A percentile compares a stretch with the other conserved stretches of the same genome.
Conservation (phyloP, 768 basidiomycete genomes). For the Pleurotus ostreatus region DNA sequence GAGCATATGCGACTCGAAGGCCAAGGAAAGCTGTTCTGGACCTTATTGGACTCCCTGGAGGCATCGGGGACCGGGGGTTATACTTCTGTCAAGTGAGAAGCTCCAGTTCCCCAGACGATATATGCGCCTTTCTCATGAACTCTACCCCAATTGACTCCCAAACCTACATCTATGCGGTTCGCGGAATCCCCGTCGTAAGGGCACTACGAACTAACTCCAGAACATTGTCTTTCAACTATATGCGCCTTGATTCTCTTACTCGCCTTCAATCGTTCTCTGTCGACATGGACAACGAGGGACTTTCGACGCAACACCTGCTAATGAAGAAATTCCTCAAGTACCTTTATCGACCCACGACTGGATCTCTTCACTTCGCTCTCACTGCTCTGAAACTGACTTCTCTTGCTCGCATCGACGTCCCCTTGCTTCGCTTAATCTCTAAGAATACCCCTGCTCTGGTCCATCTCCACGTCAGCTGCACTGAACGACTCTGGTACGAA, state of each 20-base stretch:
- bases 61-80: constrained; percentile 25
- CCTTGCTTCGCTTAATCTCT: constrained; percentile 44
- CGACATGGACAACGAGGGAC: constrained; percentile 37
- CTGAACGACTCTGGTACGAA: constrained; percentile 49
- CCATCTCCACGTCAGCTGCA: constrained; percentile 53
- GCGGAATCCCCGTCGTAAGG: constrained; percentile 14
- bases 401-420: constrained; percentile 54
- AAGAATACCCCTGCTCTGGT: constrained; percentile 39
- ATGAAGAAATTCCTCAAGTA: constrained; percentile 28
- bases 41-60: constrained; percentile 18
- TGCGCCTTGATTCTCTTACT: constrained; percentile 25
- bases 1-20: constrained; percentile 24
- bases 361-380: constrained; percentile 28
- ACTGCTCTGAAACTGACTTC: constrained; percentile 45
- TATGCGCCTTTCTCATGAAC: constrained; percentile 1
- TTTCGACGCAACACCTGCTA: constrained; percentile 39
- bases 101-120: constrained; percentile 13
- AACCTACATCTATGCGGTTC: too few species aligned
- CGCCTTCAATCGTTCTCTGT: constrained; percentile 35
- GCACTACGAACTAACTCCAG: constrained; percentile 27
- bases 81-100: constrained; percentile 44
- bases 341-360: constrained; percentile 16
- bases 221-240: constrained; percentile 21
- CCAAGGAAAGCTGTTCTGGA: constrained; percentile 21
- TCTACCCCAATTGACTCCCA: constrained; percentile 4